Base-by-base conservation (phyloP, 2,329 filamentous ascomycete genomes). In the Xylaria sp. region DNA sequence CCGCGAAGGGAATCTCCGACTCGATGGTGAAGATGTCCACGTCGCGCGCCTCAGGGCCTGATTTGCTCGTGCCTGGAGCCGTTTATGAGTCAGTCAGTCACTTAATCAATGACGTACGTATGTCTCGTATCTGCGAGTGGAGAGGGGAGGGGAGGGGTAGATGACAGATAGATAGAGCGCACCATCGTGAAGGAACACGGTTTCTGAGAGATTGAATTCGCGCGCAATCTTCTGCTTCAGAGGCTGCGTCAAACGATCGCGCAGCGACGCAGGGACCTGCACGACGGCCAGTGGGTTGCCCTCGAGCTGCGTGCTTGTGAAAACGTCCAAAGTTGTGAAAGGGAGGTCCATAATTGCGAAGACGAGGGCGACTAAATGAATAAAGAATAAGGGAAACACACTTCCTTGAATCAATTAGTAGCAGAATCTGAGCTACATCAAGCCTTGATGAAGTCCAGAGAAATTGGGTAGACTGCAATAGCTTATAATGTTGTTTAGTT, bases 201-300 rank as follows among this genome's bases (percentile, higher is more conserved):
- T 89, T 74, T 88, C 86, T 53, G 84, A 87, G 69, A 87, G 83
- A 74, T 87, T 87, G 77, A 89, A 89, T 74, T 89, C 87, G 59
- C 79, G 78, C 45, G 87, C 85, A 63, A 89, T 83, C 64, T 75
- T 71, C 70, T 87, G 85, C 71, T 89, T 89, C 70, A 82, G 79
- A 2, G 76, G 72, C 68, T 85, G 82, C 1, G 79, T 78, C 21
- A 87, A 76, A 14, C 70, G 61, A 9, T 17, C 28, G 37, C 64
- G 69, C n/a, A 74, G 68, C 8, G 74, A 74, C 12, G 76, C 64
- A 2, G 84, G 84, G 63, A 89, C 77, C 50, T 80, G 78, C 63
- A 89, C 82, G 23, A 89, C 78, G 35, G 86, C 86, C 38, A 89
- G 81, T 2, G 85, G 86, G 71, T 89, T 89, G 67, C 87, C 87